Base-by-base conservation (phyloP, 139 green algal genomes). In the Spirogloea muscicola region DNA sequence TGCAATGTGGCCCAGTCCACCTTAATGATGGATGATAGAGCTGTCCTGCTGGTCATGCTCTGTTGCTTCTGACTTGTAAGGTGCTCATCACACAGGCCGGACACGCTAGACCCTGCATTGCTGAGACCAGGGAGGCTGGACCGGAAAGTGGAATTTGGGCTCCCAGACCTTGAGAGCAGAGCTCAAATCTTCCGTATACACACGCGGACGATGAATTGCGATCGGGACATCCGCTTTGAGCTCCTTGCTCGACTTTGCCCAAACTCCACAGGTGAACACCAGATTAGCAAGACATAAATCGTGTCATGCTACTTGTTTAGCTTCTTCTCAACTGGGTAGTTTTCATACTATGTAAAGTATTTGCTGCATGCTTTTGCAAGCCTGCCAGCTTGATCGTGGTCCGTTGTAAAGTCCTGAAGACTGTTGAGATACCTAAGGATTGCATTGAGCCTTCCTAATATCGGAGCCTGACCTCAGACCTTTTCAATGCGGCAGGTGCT, bases 121-220 rank as follows among this genome's bases (percentile, higher is more conserved):
- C 87, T 98, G 69, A 90, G 94, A 2, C 94, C 93, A 0, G 94
- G 94, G 10, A 88, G 94, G 0, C 86, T 98, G 25, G 94, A 98
- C 78, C 86, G 94, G 72, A 98, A 98, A 87, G 94, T 96, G 42
- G 94, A 98, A 86, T 98, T 98, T 79, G 88, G 91, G 6, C 86
- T 98, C 65, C 94, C 94, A 9, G 94, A 98, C 79, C 85, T 98
- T 40, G 93, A 97, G 82, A 85, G 64, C 33, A 80, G 94, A 63
- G 93, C 93, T 3, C 93, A 97, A 82, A 98, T 98, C 84, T 98
- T 98, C 88, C 82, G 90, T 74, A 98, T 98, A 78, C 94, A 98
- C 86, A 96, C 93, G 0, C 87, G 94, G 49, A 88, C 93, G 1
- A 98, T 98, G 94, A 93, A 91, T 70, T 92, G 90, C 52, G 94